Evolutionary conservation across 2,329 filamentous ascomycete species (phyloP).

Genomic region (Aspergillus sp.): DNA sequence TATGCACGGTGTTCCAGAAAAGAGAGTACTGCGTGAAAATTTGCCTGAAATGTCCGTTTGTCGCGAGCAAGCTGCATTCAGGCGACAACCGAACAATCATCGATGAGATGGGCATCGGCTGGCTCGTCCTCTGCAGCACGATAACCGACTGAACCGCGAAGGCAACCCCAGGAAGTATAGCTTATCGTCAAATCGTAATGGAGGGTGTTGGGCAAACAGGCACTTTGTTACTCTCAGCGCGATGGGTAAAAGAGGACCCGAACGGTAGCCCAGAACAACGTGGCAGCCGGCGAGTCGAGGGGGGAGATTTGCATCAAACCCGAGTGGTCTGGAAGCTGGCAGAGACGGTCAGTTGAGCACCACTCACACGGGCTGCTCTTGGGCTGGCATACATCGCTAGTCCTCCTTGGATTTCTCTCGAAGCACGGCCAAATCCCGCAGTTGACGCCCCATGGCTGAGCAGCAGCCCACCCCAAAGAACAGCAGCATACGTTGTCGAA

Average conservation of each 20-base stretch:
- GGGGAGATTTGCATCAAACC: constrained; percentile 11
- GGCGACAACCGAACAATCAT: constrained; percentile 13
- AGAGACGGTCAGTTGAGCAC: constrained; percentile 9
- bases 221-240: background rate
- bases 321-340: constrained; percentile 15
- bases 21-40: background rate
- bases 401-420: background rate
- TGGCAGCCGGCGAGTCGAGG: constrained; percentile 23
- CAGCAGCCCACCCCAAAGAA: constrained; percentile 5
- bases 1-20: background rate
- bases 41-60: constrained; percentile 6
- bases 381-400: constrained; percentile 7
- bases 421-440: constrained; percentile 8
- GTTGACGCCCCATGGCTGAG: constrained; percentile 15
- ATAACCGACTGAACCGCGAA: constrained; percentile 6
- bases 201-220: background rate
- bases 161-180: constrained; percentile 1
- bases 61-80: constrained; percentile 7
- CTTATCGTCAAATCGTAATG: background rate
- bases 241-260: constrained; percentile 6
- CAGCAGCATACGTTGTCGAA: constrained; percentile 8
- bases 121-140: constrained; percentile 13
- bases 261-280: constrained; percentile 22
- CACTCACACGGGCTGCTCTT: constrained; percentile 3
- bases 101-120: constrained; percentile 2